Evolutionary conservation across 306 rosid genomes (phyloP).

Genomic region (Betula pendula): DNA sequence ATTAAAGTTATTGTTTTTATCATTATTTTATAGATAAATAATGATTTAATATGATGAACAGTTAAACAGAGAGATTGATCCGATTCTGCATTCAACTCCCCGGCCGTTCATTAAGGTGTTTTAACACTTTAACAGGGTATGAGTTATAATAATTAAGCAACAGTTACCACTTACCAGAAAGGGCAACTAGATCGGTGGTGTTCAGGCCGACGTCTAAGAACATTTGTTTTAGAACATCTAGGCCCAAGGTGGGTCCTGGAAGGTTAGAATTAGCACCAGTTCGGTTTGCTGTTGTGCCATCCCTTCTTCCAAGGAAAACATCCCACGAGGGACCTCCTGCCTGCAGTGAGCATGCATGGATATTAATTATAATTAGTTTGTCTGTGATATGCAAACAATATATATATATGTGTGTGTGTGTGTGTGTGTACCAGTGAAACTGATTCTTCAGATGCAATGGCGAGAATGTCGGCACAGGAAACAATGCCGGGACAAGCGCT

Average conservation of each 20-base stretch:
- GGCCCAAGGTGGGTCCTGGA: slow-evolving; percentile 32
- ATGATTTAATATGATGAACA: too few species aligned
- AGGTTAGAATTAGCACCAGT: slow-evolving; percentile 35
- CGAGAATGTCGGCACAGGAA: slow-evolving; percentile 62
- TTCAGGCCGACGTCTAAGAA: slow-evolving; percentile 32
- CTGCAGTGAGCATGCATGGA: slow-evolving; percentile 28
- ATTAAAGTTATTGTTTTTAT: too few species aligned
- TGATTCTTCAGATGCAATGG: slow-evolving; percentile 46
- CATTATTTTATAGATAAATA: too few species aligned
- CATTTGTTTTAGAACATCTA: slow-evolving; percentile 10
- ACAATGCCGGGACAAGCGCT: slow-evolving; percentile 36
- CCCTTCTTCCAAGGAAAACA: slow-evolving; percentile 56
- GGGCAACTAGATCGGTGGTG: slow-evolving; percentile 50
- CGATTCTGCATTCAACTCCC: too few species aligned
- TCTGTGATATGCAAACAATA: too few species aligned
- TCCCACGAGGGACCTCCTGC: slow-evolving; percentile 53
- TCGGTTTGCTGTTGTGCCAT: slow-evolving; percentile 45
- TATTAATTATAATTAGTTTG: too few species aligned
- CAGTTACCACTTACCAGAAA: slow-evolving; percentile 43
- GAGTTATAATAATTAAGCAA: not conserved
- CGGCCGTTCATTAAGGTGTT: too few species aligned
- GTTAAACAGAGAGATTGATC: too few species aligned
- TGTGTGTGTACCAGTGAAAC: slow-evolving; percentile 49
- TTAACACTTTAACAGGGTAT: too few species aligned
- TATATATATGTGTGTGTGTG: too few species aligned